Evolutionary conservation across 768 basidiomycete genomes (phyloP).

Genomic region (Hypholoma sublateritium): DNA sequence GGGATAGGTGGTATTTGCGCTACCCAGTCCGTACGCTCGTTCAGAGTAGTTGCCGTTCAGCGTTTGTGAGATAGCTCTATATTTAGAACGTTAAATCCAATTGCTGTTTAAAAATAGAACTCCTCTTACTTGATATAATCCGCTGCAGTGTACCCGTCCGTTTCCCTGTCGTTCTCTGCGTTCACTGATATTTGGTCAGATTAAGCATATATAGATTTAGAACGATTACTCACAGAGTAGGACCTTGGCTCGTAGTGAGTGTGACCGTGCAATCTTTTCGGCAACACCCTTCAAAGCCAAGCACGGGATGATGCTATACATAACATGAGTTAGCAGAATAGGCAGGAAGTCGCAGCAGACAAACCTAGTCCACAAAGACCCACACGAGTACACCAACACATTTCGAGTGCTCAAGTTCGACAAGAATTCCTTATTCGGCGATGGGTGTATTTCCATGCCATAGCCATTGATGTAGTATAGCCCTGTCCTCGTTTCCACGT

Average conservation of each 20-base stretch:
- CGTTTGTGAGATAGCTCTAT: constrained; percentile 66
- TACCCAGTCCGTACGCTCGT: constrained; percentile 56
- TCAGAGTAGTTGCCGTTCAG: constrained; percentile 62
- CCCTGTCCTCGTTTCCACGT: constrained; percentile 36
- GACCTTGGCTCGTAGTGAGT: constrained; percentile 72
- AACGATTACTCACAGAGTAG: constrained; percentile 64
- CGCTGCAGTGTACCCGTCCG: constrained; percentile 76
- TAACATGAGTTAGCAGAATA: not conserved
- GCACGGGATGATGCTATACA: constrained; percentile 81
- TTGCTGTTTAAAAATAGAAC: not conserved
- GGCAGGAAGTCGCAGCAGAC: not conserved
- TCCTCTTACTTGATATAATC: constrained; percentile 74
- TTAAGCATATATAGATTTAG: not conserved
- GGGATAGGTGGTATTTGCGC: constrained; percentile 63
- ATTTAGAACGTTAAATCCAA: not conserved
- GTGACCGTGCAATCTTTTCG: constrained; percentile 71
- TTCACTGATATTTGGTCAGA: constrained; percentile 58
- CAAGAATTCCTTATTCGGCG: constrained; percentile 82
- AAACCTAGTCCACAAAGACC: constrained; percentile 92
- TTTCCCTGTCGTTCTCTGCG: constrained; percentile 86
- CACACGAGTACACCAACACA: constrained; percentile 87
- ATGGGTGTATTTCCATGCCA: constrained; percentile 88
- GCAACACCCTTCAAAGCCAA: constrained; percentile 83
- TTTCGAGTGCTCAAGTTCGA: constrained; percentile 57
- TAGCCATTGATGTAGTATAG: constrained; percentile 90